Evolutionary conservation across 768 basidiomycete species (phyloP).

Genomic region (Strobilomyces dryophilus): DNA sequence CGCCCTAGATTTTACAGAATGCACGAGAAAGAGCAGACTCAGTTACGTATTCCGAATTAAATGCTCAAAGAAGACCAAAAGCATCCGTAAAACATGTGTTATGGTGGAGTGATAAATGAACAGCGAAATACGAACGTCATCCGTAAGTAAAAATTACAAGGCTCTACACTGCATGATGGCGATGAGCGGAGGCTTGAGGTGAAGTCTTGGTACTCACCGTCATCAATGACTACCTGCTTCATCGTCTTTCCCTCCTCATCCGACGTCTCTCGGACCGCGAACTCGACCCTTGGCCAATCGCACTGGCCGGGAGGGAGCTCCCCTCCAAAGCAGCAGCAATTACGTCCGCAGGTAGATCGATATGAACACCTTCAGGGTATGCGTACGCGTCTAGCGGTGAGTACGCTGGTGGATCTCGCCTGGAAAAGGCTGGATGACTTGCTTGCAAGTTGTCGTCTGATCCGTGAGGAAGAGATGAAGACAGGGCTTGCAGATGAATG

Average conservation of each 20-base stretch:
- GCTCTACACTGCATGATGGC: constrained; percentile 11
- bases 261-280: constrained; percentile 55
- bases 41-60: constrained; percentile 26
- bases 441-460: constrained; percentile 27
- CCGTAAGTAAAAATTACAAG: constrained; percentile 20
- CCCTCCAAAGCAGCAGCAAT: constrained; percentile 88
- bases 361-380: constrained; percentile 85
- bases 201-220: constrained; percentile 10
- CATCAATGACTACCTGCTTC: constrained; percentile 5
- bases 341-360: constrained; percentile 89
- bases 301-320: constrained; percentile 52
- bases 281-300: constrained; percentile 47
- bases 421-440: constrained; percentile 33
- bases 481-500: constrained; percentile 70
- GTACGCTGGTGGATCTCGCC: constrained; percentile 80
- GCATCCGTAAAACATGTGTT: constrained; percentile 24
- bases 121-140: constrained; percentile 23
- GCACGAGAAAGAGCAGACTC: constrained; percentile 14
- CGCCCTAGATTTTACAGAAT: constrained; percentile 18
- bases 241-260: constrained; percentile 46
- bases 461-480: constrained; percentile 17
- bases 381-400: constrained; percentile 84
- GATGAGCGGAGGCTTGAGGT: constrained; percentile 2
- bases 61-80: constrained; percentile 13
- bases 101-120: constrained; percentile 16